Percentiles rank a stretch among this genome's conserved stretches.
phyloP scores from a whole-genome alignment of 495 filamentous ascomycete species.

The Penicillium argentinense region DNA sequence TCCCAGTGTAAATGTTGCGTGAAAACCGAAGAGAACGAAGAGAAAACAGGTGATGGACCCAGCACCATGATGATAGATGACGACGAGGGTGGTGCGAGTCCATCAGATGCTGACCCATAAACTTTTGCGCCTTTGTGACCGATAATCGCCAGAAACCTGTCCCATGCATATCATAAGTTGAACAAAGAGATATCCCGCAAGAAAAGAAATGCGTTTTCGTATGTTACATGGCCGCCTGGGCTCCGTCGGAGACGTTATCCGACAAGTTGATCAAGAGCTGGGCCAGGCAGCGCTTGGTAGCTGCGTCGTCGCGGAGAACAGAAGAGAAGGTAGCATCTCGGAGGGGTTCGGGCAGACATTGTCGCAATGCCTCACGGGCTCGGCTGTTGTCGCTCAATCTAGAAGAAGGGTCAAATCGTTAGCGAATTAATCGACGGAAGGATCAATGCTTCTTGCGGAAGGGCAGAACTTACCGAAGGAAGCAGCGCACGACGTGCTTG shows the following conservation, averaged over 20 bases:
- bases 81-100: constrained; percentile 8
- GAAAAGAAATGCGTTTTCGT: constrained; percentile 39
- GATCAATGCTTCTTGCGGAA: not conserved
- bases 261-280: constrained; percentile 96
- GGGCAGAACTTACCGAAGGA: constrained; percentile 68
- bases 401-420: constrained; percentile 20
- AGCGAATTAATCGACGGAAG: constrained; percentile 7
- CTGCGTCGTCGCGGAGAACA: constrained; percentile 93
- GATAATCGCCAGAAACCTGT: constrained; percentile 49
- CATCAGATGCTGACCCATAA: constrained; percentile 24
- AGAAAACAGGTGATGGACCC: constrained; percentile 21
- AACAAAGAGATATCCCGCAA: constrained; percentile 34
- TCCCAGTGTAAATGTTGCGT: constrained; percentile 23
- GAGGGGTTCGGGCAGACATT: constrained; percentile 95
- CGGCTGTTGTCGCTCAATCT: constrained; percentile 95
- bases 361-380: constrained; percentile 89
- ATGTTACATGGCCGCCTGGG: constrained; percentile 50
- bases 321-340: constrained; percentile 96
- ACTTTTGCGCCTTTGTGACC: constrained; percentile 46
- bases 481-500: constrained; percentile 98
- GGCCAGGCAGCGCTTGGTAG: constrained; percentile 95
- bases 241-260: constrained; percentile 78
- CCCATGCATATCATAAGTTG: constrained; percentile 52
- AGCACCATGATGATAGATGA: constrained; percentile 14
- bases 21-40: constrained; percentile 28